Evolutionary conservation across 352 stramenopile genomes (phyloP), one percentile per base, ranked within the genome.

Genomic region (Nothophytophthora sp.): DNA sequence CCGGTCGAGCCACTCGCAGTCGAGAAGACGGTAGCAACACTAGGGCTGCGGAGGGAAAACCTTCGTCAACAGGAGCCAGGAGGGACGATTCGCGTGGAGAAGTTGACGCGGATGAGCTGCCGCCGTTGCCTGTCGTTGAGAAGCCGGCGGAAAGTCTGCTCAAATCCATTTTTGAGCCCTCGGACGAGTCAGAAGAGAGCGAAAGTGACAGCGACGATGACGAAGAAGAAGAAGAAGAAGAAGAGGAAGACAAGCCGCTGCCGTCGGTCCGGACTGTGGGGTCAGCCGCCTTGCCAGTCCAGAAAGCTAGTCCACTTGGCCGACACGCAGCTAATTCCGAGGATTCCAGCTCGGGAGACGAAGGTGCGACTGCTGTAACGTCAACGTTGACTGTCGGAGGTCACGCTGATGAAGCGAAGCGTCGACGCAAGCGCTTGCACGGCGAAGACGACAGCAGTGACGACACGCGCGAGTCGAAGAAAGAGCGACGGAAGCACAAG

Each of bases 141-240:
- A 79, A 81, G 27, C 69, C 80, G 3, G 63, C 72, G 6, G 43
- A 45, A 2, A 73, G 69, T 66, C 51, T 95, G 36, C 59, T 95
- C 19, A 81, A 86, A 62, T 86, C 81, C 13, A 92, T 95, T 43
- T 95, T 95, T 60, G 81, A 92, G 48, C 78, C 76, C 1, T 87
- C 79, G 2, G 84, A 92, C 38, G 81, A 73, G 24, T 73, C 59
- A 3, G 58, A 63, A 20, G 12, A 74, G 5, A 81, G 69, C 48
- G 65, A 87, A 24, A 67, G 85, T 16, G 58, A 75, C 4, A 63
- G 50, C 5, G 67, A 75, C 19, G 65, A 76, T 2, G 56, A 72
- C 10, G 52, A 44, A 4, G 37, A 40, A 16, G 13, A 19, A 13
- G 48, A 55, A 25, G 22, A 36, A 18, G 13, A 29, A 3, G 15